Base-by-base conservation (phyloP, 2,329 filamentous ascomycete genomes). In the Dactylellina parvicollis region DNA sequence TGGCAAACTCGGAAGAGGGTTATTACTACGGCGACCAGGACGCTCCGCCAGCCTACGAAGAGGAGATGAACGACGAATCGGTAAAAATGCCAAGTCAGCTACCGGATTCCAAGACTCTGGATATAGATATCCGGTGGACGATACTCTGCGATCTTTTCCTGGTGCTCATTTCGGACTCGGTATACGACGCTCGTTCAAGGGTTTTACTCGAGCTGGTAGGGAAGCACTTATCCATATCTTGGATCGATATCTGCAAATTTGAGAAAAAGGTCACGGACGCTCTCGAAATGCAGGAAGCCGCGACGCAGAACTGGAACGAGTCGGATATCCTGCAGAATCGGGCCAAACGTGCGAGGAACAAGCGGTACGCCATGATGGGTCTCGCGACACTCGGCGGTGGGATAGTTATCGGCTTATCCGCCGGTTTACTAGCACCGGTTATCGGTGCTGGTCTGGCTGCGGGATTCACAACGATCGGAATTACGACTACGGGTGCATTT, bases 221-320 rank as follows among this genome's bases (percentile, higher is more conserved):
- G 34, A 85, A 87, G 57, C 89, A 90, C 73, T 86, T 99, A 77
- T 88, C 91, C 42, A 89, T 99, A 5, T 86, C 89, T 10, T 96
- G 92, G 92, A 84, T 96, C 60, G 95, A 99, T 76, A 96, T 98
- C 67, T 96, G 92, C 81, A 89, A 92, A 38, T 99, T 99, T 78
- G 95, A 99, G 82, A 98, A 97, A 82, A 90, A 92, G 59, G 92
- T 99, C 4, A 97, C 95, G 5, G 95, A 99, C 81, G 92, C 95
- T 0, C 83, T 99, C 20, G 95, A 99, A 81, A 97, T 99, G 92
- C 92, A 98, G 80, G 89, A 91, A 49, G 90, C 92, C 75, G 67
- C 62, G 22, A 96, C 94, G 78, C 95, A 99, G 81, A 96, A 94
- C 75, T 99, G 95, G 95, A 96, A 97, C 76, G 95, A 99, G 80